Conservation (phyloP, 2,329 filamentous ascomycete genomes). For the Pyrenochaeta sp. region DNA sequence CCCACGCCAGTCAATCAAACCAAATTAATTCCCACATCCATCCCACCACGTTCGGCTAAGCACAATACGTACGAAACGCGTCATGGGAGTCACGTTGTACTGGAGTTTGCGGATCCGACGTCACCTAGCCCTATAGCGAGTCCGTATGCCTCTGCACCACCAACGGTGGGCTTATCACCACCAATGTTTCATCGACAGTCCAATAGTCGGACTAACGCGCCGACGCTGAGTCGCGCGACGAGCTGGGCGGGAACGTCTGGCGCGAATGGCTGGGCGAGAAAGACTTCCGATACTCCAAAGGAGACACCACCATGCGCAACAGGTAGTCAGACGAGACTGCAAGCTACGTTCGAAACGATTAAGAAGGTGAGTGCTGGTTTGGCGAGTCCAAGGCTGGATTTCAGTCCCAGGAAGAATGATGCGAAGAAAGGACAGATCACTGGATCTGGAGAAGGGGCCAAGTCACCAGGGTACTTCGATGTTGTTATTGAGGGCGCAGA, state of each 20-base stretch:
- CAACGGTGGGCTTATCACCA: not conserved
- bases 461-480: slow-evolving; percentile 33
- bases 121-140: slow-evolving; percentile 4
- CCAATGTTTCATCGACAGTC: not conserved
- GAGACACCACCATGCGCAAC: not conserved
- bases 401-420: slow-evolving; percentile 5
- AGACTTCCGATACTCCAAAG: not conserved
- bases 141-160: not conserved
- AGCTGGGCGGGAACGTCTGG: slow-evolving; percentile 4
- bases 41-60: not conserved
- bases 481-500: slow-evolving; percentile 14
- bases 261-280: not conserved
- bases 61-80: slow-evolving; percentile 26
- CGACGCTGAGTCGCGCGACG: not conserved
- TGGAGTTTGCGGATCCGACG: slow-evolving; percentile 35
- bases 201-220: not conserved
- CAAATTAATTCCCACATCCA: not conserved
- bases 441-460: slow-evolving; percentile 4
- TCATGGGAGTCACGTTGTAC: slow-evolving; percentile 23
- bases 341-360: slow-evolving; percentile 36
- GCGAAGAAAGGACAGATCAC: not conserved
- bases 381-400: slow-evolving; percentile 24
- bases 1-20: slow-evolving; percentile 1
- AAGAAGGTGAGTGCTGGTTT: slow-evolving; percentile 38
- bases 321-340: slow-evolving; percentile 28